These are phyloP conservation scores for Penicillium occitanis DNA, from an alignment of 2,329 filamentous ascomycete genomes.

Conservation along the genomic window DNA sequence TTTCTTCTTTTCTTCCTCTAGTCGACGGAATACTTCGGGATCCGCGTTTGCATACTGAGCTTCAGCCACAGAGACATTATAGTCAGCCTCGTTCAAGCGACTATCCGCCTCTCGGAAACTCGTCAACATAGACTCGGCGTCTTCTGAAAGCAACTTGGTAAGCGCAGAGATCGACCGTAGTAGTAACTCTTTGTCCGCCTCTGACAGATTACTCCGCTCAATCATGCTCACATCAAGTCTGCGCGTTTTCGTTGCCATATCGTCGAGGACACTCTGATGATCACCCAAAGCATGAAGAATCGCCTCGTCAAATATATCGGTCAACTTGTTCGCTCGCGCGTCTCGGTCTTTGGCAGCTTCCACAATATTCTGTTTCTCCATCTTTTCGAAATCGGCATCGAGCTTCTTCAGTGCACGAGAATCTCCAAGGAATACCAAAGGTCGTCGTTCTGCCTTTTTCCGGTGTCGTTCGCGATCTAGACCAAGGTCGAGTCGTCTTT, in stretches of 20 bases:
- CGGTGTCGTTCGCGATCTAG: slow-evolving; percentile 56
- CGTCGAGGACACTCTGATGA: slow-evolving; percentile 53
- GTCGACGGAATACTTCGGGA: slow-evolving; percentile 41
- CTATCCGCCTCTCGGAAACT: slow-evolving; percentile 52
- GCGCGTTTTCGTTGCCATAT: slow-evolving; percentile 46
- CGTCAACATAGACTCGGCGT: slow-evolving; percentile 49
- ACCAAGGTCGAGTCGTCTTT: slow-evolving; percentile 50
- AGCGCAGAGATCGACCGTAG: slow-evolving; percentile 42
- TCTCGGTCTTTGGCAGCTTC: slow-evolving; percentile 52
- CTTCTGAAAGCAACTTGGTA: slow-evolving; percentile 41
- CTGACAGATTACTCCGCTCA: slow-evolving; percentile 34
- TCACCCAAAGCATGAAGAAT: slow-evolving; percentile 52
- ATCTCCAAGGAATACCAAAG: slow-evolving; percentile 53
- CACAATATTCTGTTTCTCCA: slow-evolving; percentile 53
- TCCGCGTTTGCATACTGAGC: slow-evolving; percentile 49
- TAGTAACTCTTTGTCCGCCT: slow-evolving; percentile 38
- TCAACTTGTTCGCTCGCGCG: slow-evolving; percentile 50
- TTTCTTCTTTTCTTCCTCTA: slow-evolving; percentile 50
- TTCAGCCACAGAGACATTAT: slow-evolving; percentile 55
- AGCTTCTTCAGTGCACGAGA: slow-evolving; percentile 52
- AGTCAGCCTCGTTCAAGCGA: slow-evolving; percentile 53
- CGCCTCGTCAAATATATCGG: slow-evolving; percentile 53
- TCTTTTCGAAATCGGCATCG: slow-evolving; percentile 50
- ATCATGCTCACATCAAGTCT: slow-evolving; percentile 36
- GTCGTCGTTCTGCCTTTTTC: slow-evolving; percentile 55